phyloP scores from a whole-genome alignment of 805 yeast genomes.

The Candida rishiriensis region DNA sequence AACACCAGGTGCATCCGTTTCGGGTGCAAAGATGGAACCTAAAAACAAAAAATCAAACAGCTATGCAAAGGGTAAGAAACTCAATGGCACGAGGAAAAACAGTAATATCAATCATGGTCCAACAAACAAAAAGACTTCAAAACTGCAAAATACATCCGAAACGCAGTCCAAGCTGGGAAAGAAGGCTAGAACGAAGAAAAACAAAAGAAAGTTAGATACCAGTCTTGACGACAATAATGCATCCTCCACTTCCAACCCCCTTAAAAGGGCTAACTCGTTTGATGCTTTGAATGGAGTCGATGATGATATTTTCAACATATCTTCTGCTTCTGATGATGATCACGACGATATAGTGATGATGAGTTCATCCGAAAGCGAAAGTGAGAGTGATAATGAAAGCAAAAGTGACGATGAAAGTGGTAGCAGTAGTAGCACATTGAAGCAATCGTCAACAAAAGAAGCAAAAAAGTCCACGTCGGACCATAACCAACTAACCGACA shows the following conservation, averaged over 20 bases:
- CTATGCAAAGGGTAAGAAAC: too few species aligned
- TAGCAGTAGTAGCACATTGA: conserved; percentile 5
- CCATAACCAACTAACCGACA: conserved; percentile 37
- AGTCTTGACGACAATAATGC: not conserved
- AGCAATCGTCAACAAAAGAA: conserved; percentile 5
- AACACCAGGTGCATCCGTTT: too few species aligned
- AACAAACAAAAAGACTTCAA: conserved; percentile 1
- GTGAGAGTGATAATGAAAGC: not conserved
- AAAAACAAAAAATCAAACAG: too few species aligned
- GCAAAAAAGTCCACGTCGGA: conserved; percentile 2
- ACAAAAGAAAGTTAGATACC: not conserved
- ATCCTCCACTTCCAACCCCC: not conserved
- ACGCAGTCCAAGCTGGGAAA: conserved; percentile 3
- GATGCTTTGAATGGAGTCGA: conserved; percentile 6
- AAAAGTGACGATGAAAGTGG: conserved; percentile 4
- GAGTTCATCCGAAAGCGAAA: conserved; percentile 3
- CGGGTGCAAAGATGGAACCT: too few species aligned
- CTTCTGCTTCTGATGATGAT: conserved; percentile 9
- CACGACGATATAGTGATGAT: conserved; percentile 9
- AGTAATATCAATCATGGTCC: not conserved
- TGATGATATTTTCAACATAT: conserved; percentile 5
- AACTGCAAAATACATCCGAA: not conserved
- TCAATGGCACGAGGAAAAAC: too few species aligned
- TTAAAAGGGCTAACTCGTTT: conserved; percentile 8
- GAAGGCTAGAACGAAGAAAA: conserved; percentile 5